Conservation (phyloP, 2,329 filamentous ascomycete species). For the Verticillium nonalfalfae region DNA sequence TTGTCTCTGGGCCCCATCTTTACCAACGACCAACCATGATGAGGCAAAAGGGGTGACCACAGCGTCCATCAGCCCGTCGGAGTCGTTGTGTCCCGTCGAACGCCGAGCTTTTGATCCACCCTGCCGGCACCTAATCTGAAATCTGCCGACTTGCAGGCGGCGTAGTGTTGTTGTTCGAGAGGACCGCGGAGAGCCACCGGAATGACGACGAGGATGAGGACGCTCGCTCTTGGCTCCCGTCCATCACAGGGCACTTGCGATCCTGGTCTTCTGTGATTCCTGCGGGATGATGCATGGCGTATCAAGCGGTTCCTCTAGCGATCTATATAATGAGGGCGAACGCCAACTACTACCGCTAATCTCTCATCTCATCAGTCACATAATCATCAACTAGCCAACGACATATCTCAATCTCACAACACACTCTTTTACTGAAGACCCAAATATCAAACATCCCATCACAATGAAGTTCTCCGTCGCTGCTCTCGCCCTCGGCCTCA, state of each 20-base stretch:
- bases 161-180: neutral
- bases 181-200: neutral
- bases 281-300: neutral
- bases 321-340: neutral
- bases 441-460: neutral
- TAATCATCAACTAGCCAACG: neutral
- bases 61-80: neutral
- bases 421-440: neutral
- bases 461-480: slow-evolving; percentile 18
- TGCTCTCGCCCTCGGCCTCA: slow-evolving; percentile 13
- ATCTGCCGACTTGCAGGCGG: neutral
- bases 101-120: neutral
- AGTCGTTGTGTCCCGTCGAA: neutral
- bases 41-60: neutral
- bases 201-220: neutral
- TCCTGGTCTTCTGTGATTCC: neutral
- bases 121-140: neutral
- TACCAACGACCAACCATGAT: neutral
- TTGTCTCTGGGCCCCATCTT: neutral
- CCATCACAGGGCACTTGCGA: neutral
- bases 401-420: neutral
- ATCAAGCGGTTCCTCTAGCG: neutral
- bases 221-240: neutral
- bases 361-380: neutral
- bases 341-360: neutral